phyloP scores from a whole-genome alignment of 140 eudicot species.

The Stevia rebaudiana region DNA sequence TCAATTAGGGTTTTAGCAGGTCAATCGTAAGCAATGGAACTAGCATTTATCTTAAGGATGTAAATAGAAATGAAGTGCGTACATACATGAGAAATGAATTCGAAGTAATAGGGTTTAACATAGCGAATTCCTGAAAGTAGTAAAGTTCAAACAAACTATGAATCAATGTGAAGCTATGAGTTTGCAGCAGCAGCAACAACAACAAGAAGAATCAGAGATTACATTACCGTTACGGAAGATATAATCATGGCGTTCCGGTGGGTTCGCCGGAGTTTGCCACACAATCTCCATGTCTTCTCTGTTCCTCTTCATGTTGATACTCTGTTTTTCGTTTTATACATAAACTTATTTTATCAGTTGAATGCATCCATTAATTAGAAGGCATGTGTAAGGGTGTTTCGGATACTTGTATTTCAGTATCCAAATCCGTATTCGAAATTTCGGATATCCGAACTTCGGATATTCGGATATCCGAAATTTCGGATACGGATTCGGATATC shows the following conservation, averaged over 20 bases:
- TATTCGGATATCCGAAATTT: no score
- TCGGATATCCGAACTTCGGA: no score
- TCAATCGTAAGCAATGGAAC: background rate
- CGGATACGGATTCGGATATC: no score
- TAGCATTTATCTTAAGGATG: background rate
- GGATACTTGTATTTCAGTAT: no score
- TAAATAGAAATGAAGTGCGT: background rate
- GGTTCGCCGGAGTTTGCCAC: constrained; percentile 97
- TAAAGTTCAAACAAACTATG: background rate
- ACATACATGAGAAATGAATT: constrained; percentile 89
- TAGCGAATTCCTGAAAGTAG: constrained; percentile 69
- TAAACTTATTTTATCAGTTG: no score
- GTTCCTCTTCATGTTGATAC: constrained; percentile 49
- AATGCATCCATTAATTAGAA: no score
- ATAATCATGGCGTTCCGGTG: constrained; percentile 80
- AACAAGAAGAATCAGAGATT: background rate
- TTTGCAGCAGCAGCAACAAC: background rate
- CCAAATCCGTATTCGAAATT: no score
- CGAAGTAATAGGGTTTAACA: constrained; percentile 91
- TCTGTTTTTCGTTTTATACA: background rate
- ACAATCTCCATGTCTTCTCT: constrained; percentile 70
- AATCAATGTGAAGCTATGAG: background rate
- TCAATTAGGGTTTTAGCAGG: constrained; percentile 22
- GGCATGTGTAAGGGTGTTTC: no score
- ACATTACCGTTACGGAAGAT: constrained; percentile 66